Conservation (phyloP, 768 basidiomycete genomes). For the Lepiota brunneoincarnata region DNA sequence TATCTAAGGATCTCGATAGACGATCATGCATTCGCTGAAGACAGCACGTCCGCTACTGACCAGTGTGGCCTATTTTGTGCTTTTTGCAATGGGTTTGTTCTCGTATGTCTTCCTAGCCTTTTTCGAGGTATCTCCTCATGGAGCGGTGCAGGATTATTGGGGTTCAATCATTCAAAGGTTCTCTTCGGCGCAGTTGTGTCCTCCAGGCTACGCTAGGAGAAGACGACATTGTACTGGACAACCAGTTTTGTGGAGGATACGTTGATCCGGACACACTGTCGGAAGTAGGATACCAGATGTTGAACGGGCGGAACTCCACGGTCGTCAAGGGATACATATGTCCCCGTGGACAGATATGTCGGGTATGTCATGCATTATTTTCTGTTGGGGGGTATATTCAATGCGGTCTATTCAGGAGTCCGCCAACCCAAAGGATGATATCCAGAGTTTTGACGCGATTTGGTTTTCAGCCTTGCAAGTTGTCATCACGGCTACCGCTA, state of each 20-base stretch:
- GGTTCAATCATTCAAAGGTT: constrained; percentile 91
- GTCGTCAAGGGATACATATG: constrained; percentile 84
- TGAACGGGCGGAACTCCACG: constrained; percentile 22
- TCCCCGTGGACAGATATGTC: constrained; percentile 81
- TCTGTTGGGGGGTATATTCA: background rate
- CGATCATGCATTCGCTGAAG: constrained; percentile 92
- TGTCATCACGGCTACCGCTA: constrained; percentile 77
- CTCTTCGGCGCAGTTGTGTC: constrained; percentile 64
- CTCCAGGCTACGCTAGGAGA: constrained; percentile 56
- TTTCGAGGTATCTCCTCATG: constrained; percentile 3
- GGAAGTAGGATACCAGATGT: constrained; percentile 33
- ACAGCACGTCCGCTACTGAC: constrained; percentile 86
- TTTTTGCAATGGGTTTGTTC: constrained; percentile 88
- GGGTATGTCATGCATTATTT: constrained; percentile 37
- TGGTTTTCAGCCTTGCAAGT: constrained; percentile 81
- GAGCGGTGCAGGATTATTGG: constrained; percentile 74
- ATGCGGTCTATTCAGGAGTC: constrained; percentile 41
- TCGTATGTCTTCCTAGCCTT: constrained; percentile 50
- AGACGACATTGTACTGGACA: constrained; percentile 36
- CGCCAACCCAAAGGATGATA: constrained; percentile 59
- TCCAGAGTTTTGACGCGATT: constrained; percentile 88
- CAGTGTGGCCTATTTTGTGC: constrained; percentile 85
- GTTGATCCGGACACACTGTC: constrained; percentile 59
- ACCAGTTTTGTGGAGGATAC: constrained; percentile 78
- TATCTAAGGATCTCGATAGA: constrained; percentile 25